phyloP scores from a whole-genome alignment of 179 eudicot genomes.

The Vitellaria paradoxa region DNA sequence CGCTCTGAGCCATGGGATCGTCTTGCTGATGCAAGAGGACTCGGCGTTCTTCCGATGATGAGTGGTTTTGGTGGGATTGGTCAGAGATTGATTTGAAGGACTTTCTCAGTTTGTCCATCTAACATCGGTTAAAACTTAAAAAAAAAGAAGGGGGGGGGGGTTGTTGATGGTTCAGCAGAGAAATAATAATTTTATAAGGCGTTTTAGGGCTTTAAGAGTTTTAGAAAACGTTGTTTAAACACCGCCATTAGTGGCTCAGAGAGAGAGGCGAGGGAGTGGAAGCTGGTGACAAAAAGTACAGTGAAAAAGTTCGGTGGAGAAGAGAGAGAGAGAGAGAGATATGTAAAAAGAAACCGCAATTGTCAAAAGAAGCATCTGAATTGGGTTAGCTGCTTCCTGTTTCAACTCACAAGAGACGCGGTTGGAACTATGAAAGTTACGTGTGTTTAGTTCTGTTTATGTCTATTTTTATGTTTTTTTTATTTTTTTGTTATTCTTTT shows the following conservation, averaged over 20 bases:
- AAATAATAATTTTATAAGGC: background rate
- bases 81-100: slow-evolving; percentile 21
- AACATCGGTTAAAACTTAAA: no score
- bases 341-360: background rate
- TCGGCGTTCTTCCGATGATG: slow-evolving; percentile 23
- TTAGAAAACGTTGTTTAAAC: background rate
- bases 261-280: no score
- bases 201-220: background rate
- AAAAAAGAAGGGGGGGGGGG: background rate
- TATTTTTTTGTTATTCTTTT: no score
- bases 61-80: background rate
- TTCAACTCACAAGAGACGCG: no score
- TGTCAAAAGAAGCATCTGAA: background rate
- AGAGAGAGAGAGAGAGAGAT: background rate
- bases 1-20: slow-evolving; percentile 14
- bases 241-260: no score
- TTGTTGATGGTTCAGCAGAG: background rate
- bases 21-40: slow-evolving; percentile 11
- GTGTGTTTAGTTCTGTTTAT: no score
- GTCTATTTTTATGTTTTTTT: no score
- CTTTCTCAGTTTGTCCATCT: slow-evolving; percentile 29
- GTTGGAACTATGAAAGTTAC: no score
- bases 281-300: no score
- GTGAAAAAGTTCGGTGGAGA: no score
- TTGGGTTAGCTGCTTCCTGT: no score